Evolutionary conservation across 345 rosid species (phyloP).

Genomic region (Stellera chamaejasme): DNA sequence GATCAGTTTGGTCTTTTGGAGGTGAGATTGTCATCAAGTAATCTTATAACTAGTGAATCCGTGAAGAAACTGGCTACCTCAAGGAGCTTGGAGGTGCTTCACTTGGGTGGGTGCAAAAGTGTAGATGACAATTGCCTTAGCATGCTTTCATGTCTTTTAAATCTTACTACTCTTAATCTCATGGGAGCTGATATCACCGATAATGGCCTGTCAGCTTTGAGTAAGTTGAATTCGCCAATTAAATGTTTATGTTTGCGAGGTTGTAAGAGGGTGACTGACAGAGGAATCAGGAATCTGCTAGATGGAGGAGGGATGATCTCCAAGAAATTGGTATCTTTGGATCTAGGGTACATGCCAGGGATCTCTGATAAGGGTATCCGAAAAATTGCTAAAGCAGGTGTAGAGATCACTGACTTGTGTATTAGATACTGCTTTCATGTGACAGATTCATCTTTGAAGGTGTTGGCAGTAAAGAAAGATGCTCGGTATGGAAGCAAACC

Average conservation of each 20-base stretch:
- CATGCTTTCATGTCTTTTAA: conserved; percentile 33
- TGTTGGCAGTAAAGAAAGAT: conserved; percentile 31
- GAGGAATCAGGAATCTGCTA: conserved; percentile 45
- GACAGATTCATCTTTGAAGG: conserved; percentile 43
- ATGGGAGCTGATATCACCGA: conserved; percentile 64
- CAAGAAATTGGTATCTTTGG: conserved; percentile 42
- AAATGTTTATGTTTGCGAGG: conserved; percentile 44
- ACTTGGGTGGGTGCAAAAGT: conserved; percentile 58
- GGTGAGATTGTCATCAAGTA: conserved; percentile 45
- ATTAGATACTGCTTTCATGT: conserved; percentile 43
- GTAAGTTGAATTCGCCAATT: conserved; percentile 42
- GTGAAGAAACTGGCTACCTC: conserved; percentile 45
- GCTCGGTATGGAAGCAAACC: conserved; percentile 25
- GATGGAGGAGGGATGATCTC: conserved; percentile 34
- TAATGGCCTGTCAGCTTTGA: conserved; percentile 36
- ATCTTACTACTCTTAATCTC: conserved; percentile 41
- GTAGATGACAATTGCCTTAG: conserved; percentile 47
- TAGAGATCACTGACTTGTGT: conserved; percentile 43
- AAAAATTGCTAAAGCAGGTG: conserved; percentile 26
- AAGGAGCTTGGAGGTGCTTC: conserved; percentile 48
- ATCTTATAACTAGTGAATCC: conserved; percentile 62
- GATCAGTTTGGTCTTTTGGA: conserved; percentile 44
- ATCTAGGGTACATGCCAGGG: conserved; percentile 56
- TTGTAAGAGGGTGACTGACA: conserved; percentile 61
- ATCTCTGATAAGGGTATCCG: conserved; percentile 42